Percentiles rank a stretch among this genome's conserved stretches.
phyloP scores from a whole-genome alignment of 257 asterid genomes.

The Rubia yunnanensis region DNA sequence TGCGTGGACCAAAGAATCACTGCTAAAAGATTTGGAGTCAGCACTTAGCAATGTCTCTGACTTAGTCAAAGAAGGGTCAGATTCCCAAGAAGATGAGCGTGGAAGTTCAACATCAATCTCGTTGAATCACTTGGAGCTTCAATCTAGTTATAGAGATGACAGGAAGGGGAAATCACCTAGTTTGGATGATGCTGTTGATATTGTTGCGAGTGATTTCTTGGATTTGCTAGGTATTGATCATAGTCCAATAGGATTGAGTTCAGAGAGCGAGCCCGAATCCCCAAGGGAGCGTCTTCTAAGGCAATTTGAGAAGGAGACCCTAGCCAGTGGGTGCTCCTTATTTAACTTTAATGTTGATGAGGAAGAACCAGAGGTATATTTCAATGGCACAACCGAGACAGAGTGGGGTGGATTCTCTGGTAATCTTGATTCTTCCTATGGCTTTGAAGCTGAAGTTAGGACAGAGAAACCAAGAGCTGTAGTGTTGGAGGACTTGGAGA shows the following conservation, averaged over 20 bases:
- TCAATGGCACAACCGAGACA: conserved; percentile 29
- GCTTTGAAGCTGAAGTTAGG: conserved; percentile 24
- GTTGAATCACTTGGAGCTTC: conserved; percentile 27
- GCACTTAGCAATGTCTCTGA: conserved; percentile 43
- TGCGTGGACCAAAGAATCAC: conserved; percentile 31
- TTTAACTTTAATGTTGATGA: conserved; percentile 46
- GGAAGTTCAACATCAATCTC: conserved; percentile 26
- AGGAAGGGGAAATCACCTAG: conserved; percentile 43
- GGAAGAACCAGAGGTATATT: conserved; percentile 22
- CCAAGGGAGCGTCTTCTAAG: conserved; percentile 78
- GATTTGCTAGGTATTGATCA: conserved; percentile 74
- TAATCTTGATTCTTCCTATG: conserved; percentile 24
- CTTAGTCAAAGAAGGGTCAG: conserved; percentile 41
- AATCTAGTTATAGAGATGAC: conserved; percentile 23
- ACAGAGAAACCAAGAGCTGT: conserved; percentile 45
- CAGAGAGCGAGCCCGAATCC: conserved; percentile 89
- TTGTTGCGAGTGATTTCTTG: conserved; percentile 71
- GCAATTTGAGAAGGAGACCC: conserved; percentile 83
- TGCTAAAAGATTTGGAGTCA: conserved; percentile 58
- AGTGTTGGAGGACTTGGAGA: conserved; percentile 73
- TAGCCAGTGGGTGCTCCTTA: conserved; percentile 55
- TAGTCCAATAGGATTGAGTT: conserved; percentile 63
- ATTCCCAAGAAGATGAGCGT: conserved; percentile 42
- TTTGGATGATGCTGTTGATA: conserved; percentile 50
- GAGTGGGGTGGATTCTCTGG: conserved; percentile 36